A percentile compares a stretch with the other conserved stretches of the same genome.
phyloP scores from a whole-genome alignment of 768 basidiomycete genomes.

The Termitomyces sp. region DNA sequence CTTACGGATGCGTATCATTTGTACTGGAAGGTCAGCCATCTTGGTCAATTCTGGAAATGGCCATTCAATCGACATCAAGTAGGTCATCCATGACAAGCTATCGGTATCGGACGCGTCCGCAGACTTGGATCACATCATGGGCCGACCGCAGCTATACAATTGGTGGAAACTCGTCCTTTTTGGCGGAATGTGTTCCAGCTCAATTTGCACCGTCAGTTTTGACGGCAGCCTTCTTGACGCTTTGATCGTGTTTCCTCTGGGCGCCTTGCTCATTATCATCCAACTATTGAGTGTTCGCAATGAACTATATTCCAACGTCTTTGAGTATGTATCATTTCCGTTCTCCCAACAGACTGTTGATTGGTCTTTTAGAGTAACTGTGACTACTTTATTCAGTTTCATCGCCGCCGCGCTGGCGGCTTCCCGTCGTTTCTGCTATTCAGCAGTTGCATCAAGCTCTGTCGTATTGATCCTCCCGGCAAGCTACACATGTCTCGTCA shows the following conservation, averaged over 20 bases:
- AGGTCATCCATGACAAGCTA: constrained; percentile 82
- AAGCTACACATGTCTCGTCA: constrained; percentile 14
- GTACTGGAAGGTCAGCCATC: constrained; percentile 60
- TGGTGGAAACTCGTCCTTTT: constrained; percentile 60
- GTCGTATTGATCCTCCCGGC: constrained; percentile 80
- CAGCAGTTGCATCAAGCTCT: constrained; percentile 70
- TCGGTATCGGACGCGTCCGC: constrained; percentile 69
- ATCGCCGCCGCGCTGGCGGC: constrained; percentile 68
- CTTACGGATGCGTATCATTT: constrained; percentile 63
- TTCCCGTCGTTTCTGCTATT: constrained; percentile 70
- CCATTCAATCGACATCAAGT: not conserved
- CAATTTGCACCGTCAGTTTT: constrained; percentile 72
- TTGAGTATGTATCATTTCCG: constrained; percentile 43
- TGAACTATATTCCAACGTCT: constrained; percentile 76
- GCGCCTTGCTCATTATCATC: constrained; percentile 65
- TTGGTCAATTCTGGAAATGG: not conserved
- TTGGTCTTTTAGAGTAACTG: constrained; percentile 53
- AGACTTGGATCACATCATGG: constrained; percentile 72
- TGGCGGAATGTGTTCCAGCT: constrained; percentile 72
- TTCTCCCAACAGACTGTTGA: not conserved
- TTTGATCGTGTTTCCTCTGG: constrained; percentile 67
- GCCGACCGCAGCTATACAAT: constrained; percentile 52
- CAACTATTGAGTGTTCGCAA: constrained; percentile 71
- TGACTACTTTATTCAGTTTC: constrained; percentile 78
- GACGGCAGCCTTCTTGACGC: constrained; percentile 76